These are phyloP conservation scores for Dittrichia graveolens DNA, from an alignment of 129 eudicot genomes.

Conservation along the genomic window DNA sequence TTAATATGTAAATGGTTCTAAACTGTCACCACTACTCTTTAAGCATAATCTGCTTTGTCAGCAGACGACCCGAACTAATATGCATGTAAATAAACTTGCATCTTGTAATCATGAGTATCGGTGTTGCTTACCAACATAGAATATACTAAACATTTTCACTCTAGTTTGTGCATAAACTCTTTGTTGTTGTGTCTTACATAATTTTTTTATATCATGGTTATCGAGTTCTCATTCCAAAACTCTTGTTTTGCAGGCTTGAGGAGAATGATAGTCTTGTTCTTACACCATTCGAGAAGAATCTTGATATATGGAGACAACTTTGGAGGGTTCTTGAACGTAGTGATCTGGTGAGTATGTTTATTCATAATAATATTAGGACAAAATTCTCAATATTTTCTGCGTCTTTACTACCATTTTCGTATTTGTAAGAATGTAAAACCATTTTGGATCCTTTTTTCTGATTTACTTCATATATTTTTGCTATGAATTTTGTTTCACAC, in stretches of 20 bases:
- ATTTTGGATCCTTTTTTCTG: background rate
- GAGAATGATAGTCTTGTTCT: conserved; percentile 93
- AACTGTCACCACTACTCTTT: background rate
- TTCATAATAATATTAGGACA: background rate
- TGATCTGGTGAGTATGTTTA: conserved; percentile 66
- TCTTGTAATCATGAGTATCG: too few species aligned
- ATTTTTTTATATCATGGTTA: conserved; percentile 12
- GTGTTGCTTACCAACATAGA: conserved; percentile 4
- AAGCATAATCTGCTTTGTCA: background rate
- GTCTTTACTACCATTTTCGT: too few species aligned
- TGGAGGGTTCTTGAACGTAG: conserved; percentile 99
- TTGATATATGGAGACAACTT: conserved; percentile 98
- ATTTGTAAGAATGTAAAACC: background rate
- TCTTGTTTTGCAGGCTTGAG: conserved; percentile 67
- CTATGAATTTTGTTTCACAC: background rate
- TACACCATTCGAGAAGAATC: conserved; percentile 96
- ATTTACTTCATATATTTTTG: background rate
- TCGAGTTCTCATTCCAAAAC: background rate
- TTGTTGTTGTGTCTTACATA: background rate
- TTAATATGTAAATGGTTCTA: background rate
- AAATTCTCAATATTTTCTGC: background rate
- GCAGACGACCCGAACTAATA: too few species aligned
- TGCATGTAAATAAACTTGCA: background rate
- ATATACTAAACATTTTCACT: background rate
- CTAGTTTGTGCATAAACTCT: background rate